Conservation (phyloP, 1,139 yeast genomes). For the Meyerozyma elateridarum region DNA sequence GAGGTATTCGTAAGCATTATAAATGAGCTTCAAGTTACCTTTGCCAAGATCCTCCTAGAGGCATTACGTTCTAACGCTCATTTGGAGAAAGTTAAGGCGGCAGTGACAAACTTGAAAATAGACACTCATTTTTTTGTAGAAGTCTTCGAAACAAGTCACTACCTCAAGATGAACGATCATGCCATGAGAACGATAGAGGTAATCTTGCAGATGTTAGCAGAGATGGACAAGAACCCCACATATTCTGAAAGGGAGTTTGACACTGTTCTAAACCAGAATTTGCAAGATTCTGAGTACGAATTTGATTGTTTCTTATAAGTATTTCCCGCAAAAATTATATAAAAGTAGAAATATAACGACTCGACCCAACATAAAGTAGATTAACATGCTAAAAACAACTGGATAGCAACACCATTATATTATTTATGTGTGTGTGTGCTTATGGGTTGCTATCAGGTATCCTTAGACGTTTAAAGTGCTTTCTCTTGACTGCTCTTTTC, state of each 20-base stretch:
- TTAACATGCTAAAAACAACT: background rate
- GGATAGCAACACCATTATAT: slow-evolving; percentile 12
- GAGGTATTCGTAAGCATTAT: slow-evolving; percentile 35
- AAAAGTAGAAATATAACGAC: slow-evolving; percentile 1
- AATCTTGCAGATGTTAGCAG: slow-evolving; percentile 28
- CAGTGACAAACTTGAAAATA: slow-evolving; percentile 19
- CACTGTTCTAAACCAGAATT: slow-evolving; percentile 23
- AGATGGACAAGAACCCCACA: slow-evolving; percentile 18
- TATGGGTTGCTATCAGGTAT: background rate
- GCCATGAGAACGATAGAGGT: slow-evolving; percentile 34
- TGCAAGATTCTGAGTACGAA: slow-evolving; percentile 31
- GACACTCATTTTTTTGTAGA: slow-evolving; percentile 39
- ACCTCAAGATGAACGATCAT: slow-evolving; percentile 33
- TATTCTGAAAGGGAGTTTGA: slow-evolving; percentile 26
- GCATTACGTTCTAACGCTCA: slow-evolving; percentile 19
- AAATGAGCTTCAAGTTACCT: slow-evolving; percentile 36
- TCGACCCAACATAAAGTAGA: background rate
- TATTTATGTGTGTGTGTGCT: slow-evolving; percentile 3
- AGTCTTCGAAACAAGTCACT: slow-evolving; percentile 34
- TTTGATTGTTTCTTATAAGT: slow-evolving; percentile 21
- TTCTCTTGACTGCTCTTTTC: too few species aligned
- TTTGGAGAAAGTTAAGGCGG: slow-evolving; percentile 20
- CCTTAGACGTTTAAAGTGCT: too few species aligned
- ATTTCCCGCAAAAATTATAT: slow-evolving; percentile 6
- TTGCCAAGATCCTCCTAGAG: slow-evolving; percentile 32